Conservation (phyloP, 1,284 basidiomycete genomes). For the Macrocystidia cucumis region DNA sequence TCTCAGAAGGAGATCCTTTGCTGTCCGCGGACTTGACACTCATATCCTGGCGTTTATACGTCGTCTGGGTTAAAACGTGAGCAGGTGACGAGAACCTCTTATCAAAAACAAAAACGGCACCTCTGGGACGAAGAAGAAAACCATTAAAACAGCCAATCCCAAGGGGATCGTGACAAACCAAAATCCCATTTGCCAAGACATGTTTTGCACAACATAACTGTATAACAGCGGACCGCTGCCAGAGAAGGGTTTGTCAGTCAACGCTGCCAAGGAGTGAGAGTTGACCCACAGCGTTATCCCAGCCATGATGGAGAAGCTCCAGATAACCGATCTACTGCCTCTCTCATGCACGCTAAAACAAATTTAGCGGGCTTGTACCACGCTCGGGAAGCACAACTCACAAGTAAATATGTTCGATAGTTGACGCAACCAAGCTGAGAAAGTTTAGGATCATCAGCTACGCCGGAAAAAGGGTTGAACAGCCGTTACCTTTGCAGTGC, state of each 20-base stretch:
- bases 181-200: constrained; percentile 34
- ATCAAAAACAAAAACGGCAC: constrained; percentile 18
- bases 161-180: constrained; percentile 35
- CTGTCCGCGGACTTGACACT: too few species aligned
- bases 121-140: constrained; percentile 37
- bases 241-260: neutral
- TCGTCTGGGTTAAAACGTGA: constrained; percentile 17
- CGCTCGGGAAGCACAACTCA: too few species aligned
- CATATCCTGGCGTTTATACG: constrained; percentile 19
- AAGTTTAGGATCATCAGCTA: neutral
- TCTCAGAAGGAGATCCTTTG: constrained; percentile 13
- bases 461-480: neutral
- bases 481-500: constrained; percentile 27
- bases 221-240: constrained; percentile 27
- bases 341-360: constrained; percentile 30
- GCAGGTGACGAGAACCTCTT: too few species aligned
- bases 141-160: constrained; percentile 22
- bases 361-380: too few species aligned
- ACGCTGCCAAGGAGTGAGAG: neutral
- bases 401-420: constrained; percentile 37
- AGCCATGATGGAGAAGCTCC: constrained; percentile 34
- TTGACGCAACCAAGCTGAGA: constrained; percentile 30
- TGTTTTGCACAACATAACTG: constrained; percentile 32
- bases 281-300: constrained; percentile 30
- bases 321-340: constrained; percentile 31